phyloP scores from a whole-genome alignment of 148 eudicot species.

The Rhododendron mucronatum region DNA sequence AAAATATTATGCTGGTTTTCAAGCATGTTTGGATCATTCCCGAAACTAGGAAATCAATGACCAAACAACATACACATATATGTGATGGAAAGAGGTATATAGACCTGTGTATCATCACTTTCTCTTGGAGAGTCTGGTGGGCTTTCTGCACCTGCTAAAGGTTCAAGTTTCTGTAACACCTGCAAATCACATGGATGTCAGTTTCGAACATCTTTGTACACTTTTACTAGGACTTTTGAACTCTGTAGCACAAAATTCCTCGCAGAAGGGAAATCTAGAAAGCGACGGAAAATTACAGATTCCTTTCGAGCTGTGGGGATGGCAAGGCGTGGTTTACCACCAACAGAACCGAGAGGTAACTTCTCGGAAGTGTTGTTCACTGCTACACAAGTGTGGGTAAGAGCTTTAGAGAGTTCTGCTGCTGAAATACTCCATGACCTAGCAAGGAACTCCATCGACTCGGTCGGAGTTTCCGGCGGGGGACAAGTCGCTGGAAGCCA shows the following conservation, averaged over 20 bases:
- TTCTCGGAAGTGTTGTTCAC: constrained; percentile 20
- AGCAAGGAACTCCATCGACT: constrained; percentile 85
- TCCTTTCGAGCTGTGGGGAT: constrained; percentile 28
- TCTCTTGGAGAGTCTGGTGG: constrained; percentile 66
- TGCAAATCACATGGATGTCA: neutral
- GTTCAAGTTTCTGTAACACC: constrained; percentile 36
- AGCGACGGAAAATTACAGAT: constrained; percentile 26
- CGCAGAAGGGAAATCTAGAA: neutral
- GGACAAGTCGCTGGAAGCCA: constrained; percentile 56
- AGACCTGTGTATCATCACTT: constrained; percentile 72
- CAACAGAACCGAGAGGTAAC: constrained; percentile 22
- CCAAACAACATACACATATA: neutral
- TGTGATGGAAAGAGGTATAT: neutral
- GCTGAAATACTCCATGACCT: constrained; percentile 96
- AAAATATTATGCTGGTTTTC: neutral
- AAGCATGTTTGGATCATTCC: neutral
- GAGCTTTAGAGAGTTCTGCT: constrained; percentile 66
- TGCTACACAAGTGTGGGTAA: constrained; percentile 28
- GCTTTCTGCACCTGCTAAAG: constrained; percentile 34
- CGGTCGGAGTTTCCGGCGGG: constrained; percentile 73
- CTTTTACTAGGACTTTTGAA: neutral
- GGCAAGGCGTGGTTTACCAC: constrained; percentile 12
- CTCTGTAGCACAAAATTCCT: neutral
- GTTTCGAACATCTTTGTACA: neutral
- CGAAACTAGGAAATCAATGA: neutral